Evolutionary conservation across 441 rosid species (phyloP).

Genomic region (Croton setiger): DNA sequence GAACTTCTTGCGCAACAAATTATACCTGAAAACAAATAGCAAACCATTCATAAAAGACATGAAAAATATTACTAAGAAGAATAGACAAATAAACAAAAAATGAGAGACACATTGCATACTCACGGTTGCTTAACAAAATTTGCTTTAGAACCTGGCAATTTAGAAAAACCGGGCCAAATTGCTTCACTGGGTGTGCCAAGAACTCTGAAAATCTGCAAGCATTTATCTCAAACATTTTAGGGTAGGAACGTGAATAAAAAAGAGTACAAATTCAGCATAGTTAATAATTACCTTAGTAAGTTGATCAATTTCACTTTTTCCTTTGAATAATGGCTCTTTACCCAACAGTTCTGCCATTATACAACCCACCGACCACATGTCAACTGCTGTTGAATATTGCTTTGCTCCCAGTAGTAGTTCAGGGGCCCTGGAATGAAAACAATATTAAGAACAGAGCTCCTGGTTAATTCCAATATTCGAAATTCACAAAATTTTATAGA

Average conservation of each 20-base stretch:
- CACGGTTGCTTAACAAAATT: conserved; percentile 66
- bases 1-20: conserved; percentile 68
- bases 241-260: not conserved
- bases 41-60: not conserved
- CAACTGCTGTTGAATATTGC: conserved; percentile 75
- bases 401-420: conserved; percentile 84
- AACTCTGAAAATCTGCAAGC: conserved; percentile 56
- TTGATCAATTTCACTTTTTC: conserved; percentile 67
- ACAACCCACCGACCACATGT: conserved; percentile 97
- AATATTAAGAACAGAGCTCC: not conserved
- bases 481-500: not conserved
- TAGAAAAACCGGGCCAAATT: conserved; percentile 65
- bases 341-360: conserved; percentile 86
- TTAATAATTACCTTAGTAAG: conserved; percentile 48
- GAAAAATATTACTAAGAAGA: not conserved
- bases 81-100: not conserved
- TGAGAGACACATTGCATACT: conserved; percentile 17
- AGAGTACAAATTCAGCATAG: not conserved
- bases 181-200: conserved; percentile 77
- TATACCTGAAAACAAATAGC: conserved; percentile 43
- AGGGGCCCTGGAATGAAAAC: conserved; percentile 60
- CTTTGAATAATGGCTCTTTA: conserved; percentile 64
- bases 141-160: conserved; percentile 63
- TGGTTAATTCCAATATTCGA: not conserved
- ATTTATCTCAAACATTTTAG: not conserved